Conservation (phyloP, 805 yeast species). For the Komagataella mondaviorum region DNA sequence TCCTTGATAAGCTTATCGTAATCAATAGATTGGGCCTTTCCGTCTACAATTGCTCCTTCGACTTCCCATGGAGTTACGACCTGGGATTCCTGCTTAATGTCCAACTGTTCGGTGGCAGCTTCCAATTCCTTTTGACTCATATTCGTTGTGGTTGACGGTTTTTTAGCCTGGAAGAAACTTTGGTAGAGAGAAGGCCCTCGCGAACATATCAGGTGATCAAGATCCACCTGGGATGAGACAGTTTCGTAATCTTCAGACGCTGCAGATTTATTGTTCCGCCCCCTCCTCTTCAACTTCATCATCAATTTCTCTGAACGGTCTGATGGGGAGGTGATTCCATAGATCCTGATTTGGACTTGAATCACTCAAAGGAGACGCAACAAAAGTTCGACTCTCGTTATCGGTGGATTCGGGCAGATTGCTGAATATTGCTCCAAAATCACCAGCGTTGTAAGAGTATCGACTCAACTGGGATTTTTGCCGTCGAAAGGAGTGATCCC, state of each 20-base stretch:
- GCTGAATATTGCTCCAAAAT: neutral
- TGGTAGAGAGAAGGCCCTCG: neutral
- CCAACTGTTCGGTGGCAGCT: conserved; percentile 10
- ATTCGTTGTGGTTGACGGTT: neutral
- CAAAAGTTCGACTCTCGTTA: neutral
- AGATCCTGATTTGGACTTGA: neutral
- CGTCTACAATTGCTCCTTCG: conserved; percentile 95
- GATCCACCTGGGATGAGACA: neutral
- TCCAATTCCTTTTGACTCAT: conserved; percentile 7
- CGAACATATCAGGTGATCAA: neutral
- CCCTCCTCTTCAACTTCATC: neutral
- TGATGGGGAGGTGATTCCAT: neutral
- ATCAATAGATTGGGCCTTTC: conserved; percentile 81
- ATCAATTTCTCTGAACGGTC: neutral
- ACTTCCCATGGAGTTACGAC: conserved; percentile 96
- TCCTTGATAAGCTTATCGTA: conserved; percentile 77
- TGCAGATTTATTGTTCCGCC: neutral
- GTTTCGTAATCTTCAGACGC: neutral
- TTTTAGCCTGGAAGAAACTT: neutral
- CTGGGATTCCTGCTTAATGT: conserved; percentile 25
- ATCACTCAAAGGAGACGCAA: neutral
- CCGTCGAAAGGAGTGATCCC: neutral
- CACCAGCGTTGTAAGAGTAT: neutral
- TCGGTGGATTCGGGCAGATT: neutral
- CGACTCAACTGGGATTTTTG: neutral